Conservation (phyloP, 345 rosid genomes). For the Zanthoxylum bungeanum region DNA sequence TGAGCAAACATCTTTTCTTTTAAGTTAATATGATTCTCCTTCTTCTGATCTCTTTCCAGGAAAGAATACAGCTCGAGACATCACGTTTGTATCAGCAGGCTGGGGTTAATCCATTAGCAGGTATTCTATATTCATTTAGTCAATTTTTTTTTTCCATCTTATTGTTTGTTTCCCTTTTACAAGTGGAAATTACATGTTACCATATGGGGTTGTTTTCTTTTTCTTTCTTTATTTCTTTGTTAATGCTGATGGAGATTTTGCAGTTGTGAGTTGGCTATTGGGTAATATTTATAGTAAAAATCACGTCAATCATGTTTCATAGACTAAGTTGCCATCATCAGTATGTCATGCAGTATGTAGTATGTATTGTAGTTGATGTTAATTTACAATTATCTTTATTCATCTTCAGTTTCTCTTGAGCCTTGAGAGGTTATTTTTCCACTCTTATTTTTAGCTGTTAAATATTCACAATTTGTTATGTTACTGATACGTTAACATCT, state of each 20-base stretch:
- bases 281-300: background rate
- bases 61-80: conserved; percentile 95
- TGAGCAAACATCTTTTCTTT: background rate
- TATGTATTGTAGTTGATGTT: background rate
- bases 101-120: conserved; percentile 97
- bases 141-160: background rate
- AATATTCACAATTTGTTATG: background rate
- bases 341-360: background rate
- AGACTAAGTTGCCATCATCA: background rate
- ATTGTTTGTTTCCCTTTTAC: background rate
- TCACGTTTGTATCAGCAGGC: conserved; percentile 89
- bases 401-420: background rate
- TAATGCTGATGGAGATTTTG: background rate
- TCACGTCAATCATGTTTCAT: background rate
- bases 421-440: background rate
- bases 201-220: background rate
- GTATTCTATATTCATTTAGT: too few species aligned
- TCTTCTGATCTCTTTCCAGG: conserved; percentile 37
- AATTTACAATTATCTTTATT: background rate
- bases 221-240: background rate
- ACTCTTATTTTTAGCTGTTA: background rate
- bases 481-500: conserved; percentile 19
- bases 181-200: background rate
- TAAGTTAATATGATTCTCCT: conserved; percentile 2
- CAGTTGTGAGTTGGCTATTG: background rate